phyloP scores from a whole-genome alignment of 768 basidiomycete genomes.

The Tubosaeta sp. region DNA sequence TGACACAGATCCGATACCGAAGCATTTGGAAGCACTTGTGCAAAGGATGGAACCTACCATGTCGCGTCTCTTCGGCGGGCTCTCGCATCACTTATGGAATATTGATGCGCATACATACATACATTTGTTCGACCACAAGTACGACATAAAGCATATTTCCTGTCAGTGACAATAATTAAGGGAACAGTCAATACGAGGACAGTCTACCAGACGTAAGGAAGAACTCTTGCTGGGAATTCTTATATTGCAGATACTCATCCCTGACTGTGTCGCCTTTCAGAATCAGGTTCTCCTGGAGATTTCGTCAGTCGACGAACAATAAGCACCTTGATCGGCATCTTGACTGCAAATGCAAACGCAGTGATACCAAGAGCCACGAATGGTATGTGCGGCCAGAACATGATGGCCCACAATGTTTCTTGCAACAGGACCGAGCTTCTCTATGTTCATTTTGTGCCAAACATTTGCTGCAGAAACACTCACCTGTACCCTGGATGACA shows the following conservation, averaged over 20 bases:
- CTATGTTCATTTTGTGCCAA: background rate
- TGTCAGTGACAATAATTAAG: too few species aligned
- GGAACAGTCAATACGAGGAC: too few species aligned
- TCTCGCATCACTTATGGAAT: too few species aligned
- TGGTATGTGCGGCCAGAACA: constrained; percentile 32
- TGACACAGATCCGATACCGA: too few species aligned
- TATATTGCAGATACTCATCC: constrained; percentile 26
- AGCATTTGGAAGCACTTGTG: too few species aligned
- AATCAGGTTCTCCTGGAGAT: constrained; percentile 26
- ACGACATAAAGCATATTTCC: too few species aligned
- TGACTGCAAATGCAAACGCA: constrained; percentile 20
- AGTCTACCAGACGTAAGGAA: constrained; percentile 25
- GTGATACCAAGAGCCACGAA: constrained; percentile 17
- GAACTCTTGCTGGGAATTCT: constrained; percentile 23
- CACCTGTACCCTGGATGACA: constrained; percentile 33
- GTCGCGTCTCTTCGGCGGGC: too few species aligned
- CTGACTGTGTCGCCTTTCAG: constrained; percentile 16
- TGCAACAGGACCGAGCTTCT: constrained; percentile 18
- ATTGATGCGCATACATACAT: too few species aligned
- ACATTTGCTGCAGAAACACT: constrained; percentile 4
- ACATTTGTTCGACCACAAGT: too few species aligned
- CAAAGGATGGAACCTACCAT: too few species aligned
- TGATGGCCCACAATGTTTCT: constrained; percentile 16
- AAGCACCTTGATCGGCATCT: constrained; percentile 32
- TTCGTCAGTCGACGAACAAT: background rate